Conservation (phyloP, 306 rosid genomes). For the Fragaria vesca region DNA sequence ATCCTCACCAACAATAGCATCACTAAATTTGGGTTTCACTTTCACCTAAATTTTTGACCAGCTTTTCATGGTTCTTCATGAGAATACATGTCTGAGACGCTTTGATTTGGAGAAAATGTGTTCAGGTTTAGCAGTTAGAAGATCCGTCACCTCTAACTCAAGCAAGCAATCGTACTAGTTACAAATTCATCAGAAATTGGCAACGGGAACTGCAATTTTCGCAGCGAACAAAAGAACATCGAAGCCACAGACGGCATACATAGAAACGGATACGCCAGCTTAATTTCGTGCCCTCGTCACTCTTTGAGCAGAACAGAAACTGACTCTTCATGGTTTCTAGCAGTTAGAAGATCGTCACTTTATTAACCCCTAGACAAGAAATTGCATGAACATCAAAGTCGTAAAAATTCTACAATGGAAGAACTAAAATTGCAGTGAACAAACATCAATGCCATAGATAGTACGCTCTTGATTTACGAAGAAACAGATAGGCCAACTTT, state of each 20-base stretch:
- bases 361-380: not conserved
- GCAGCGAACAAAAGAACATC: not conserved
- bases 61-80: not conserved
- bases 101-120: not conserved
- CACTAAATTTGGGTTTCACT: not conserved
- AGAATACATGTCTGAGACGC: not conserved
- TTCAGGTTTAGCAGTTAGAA: constrained; percentile 7
- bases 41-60: not conserved
- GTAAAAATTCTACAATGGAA: not conserved
- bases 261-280: not conserved
- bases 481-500: not conserved
- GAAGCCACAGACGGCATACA: not conserved
- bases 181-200: not conserved
- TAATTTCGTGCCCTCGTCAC: not conserved
- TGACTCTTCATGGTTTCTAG: not conserved
- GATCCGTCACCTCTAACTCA: not conserved
- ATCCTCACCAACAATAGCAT: not conserved
- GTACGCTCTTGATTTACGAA: not conserved
- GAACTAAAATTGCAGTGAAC: not conserved
- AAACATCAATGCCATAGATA: not conserved
- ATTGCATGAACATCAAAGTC: not conserved
- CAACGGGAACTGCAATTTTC: not conserved
- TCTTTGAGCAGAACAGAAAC: not conserved
- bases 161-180: not conserved
- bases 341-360: not conserved